Base-by-base conservation (phyloP, 2,329 filamentous ascomycete species). In the Fusarium virguliforme region DNA sequence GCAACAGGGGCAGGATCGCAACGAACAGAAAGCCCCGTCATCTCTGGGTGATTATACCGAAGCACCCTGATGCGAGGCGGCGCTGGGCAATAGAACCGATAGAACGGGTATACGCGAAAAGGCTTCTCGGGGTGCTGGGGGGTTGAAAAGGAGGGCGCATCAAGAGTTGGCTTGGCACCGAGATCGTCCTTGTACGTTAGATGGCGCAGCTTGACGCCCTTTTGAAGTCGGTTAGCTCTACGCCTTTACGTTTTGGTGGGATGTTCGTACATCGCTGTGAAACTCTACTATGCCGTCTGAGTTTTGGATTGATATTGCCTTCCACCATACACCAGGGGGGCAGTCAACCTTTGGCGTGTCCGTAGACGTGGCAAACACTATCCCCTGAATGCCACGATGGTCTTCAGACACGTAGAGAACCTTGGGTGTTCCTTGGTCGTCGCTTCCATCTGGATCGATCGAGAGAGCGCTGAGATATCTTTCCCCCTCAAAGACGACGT, bases 281-380 rank as follows among this genome's bases (percentile, higher is more conserved):
- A 51, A 51, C 28, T 34, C 28, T 5, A 51, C 8, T 8, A 18
- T 30, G 15, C 46, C 13, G 28, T 34, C 28, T 22, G 15, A 15
- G 7, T 51, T 9, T 30, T 6, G 28, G 46, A 51, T 22, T 34
- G 46, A 15, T 8, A 51, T 18, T 32, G 28, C 8, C 18, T 51
- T 51, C 46, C 46, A 51, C 26, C 15, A 51, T 34, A 51, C 6
- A 22, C 46, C 46, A 34, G 46, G 46, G 18, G 10, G n/a, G 46
- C 26, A 34, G 28, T 13, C 9, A 12, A 51, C 46, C 4, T 34
- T 51, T n/a, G 46, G 46, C 18, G 28, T 7, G 22, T 34, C 15
- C 3, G 6, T 13, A 15, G 12, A 18, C 10, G 15, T 22, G 7
- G 28, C 8, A 9, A 34, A 32, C 18, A 51, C n/a, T 30, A 51